A percentile compares a stretch with the other conserved stretches of the same genome.
phyloP scores from a whole-genome alignment of 257 asterid species.

The Nicotiana noctiflora region DNA sequence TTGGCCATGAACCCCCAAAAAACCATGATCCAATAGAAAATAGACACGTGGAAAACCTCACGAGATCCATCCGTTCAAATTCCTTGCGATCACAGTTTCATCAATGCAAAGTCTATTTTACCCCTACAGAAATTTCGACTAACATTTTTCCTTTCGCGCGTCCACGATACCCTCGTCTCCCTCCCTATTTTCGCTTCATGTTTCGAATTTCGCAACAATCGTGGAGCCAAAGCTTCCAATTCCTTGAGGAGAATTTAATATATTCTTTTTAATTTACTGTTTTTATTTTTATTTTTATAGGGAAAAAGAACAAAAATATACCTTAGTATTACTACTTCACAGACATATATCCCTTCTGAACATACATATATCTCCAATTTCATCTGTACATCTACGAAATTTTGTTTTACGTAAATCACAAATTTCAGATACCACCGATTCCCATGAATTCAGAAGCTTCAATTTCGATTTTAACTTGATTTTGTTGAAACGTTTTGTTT shows the following conservation, averaged over 20 bases:
- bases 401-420: not conserved
- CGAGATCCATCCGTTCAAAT: not conserved
- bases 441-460: not conserved
- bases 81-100: not conserved
- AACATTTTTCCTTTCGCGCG: slow-evolving; percentile 44
- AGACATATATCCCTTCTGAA: not conserved
- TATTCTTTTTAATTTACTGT: not conserved
- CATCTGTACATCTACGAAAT: not conserved
- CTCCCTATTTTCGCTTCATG: slow-evolving; percentile 19
- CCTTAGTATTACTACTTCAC: not conserved
- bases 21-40: not conserved
- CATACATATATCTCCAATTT: not conserved
- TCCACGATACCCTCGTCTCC: slow-evolving; percentile 16
- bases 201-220: slow-evolving; percentile 37
- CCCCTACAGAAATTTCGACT: slow-evolving; percentile 9
- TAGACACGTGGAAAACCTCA: not conserved
- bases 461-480: not conserved
- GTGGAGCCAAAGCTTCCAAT: slow-evolving; percentile 56
- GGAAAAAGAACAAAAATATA: not conserved
- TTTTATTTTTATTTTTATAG: not conserved
- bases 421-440: not conserved
- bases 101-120: not conserved
- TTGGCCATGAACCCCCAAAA: not conserved
- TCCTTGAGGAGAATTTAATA: slow-evolving; percentile 7
- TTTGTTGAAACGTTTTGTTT: not conserved